Base-by-base conservation (phyloP, 495 filamentous ascomycete species). In the Penicillium psychrofluorescens region DNA sequence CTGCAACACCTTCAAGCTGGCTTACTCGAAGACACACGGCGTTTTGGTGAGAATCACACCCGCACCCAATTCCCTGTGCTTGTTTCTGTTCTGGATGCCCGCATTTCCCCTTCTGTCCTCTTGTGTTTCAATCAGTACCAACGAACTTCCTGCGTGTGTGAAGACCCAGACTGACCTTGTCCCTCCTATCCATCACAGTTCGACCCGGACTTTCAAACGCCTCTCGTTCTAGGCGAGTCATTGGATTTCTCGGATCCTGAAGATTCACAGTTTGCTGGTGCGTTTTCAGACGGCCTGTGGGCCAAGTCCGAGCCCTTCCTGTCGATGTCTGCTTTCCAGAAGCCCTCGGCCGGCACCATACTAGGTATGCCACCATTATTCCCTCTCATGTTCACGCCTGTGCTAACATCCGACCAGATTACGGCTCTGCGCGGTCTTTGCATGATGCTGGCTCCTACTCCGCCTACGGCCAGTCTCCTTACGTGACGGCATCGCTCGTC, bases 1-100 rank as follows among this genome's bases (percentile, higher is more conserved):
- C 60, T 68, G 67, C 69, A 74, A 72, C 66, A 70, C 59, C 56
- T 65, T 72, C 71, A 74, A 73, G 55, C 71, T 74, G 71, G 71
- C 71, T 69, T 72, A 70, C 58, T 73, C 68, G 62, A 72, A 64
- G 61, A 61, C 62, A 43, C 65, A 72, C 64, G 61, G 67, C 62
- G 61, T 71, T 70, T 63, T 72, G 61, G 71, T 74, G 73, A 71
- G 79, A 39, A 33, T 68, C 35, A 29, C 44, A 36, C 38, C 44
- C 35, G 29, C 11, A 30, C 27, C 29, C 41, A 37, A 51, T 48
- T 56, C 48, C 49, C 40, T 49, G 40, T 47, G 16, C 36, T 42
- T 39, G 45, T 46, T 45, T 34, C 53, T 49, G 49, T 41, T 51
- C 48, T 57, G 46, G 44, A 54, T 50, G 43, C 50, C 46, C 44